phyloP scores from a whole-genome alignment of 2,329 filamentous ascomycete genomes.

The Westerdykella aurantiaca region DNA sequence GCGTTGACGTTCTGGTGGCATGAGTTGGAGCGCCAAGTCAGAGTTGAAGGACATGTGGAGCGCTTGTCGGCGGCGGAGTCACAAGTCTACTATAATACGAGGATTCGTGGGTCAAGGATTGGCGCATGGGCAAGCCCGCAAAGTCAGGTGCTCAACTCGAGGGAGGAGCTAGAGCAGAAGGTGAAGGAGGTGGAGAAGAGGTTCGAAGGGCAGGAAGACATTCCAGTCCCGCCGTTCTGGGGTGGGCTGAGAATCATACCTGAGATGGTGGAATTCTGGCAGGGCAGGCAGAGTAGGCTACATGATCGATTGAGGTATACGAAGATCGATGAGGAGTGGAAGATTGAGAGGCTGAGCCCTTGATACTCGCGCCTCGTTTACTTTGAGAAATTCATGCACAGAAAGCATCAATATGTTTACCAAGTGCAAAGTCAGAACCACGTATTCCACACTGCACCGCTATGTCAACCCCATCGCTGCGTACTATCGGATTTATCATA shows the following conservation, averaged over 20 bases:
- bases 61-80: conserved; percentile 66
- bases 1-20: conserved; percentile 90
- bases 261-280: conserved; percentile 90
- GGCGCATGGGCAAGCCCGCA: conserved; percentile 93
- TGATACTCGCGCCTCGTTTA: conserved; percentile 31
- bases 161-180: conserved; percentile 67
- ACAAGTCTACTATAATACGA: conserved; percentile 57
- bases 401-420: too few species aligned
- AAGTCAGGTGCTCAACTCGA: conserved; percentile 66
- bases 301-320: conserved; percentile 92
- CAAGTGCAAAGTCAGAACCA: too few species aligned
- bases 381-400: too few species aligned
- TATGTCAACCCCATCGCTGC: too few species aligned
- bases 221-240: conserved; percentile 92
- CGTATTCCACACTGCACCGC: too few species aligned
- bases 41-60: conserved; percentile 74
- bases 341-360: conserved; percentile 67
- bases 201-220: conserved; percentile 70
- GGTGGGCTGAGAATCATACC: conserved; percentile 83
- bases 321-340: conserved; percentile 56
- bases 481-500: too few species aligned
- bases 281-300: conserved; percentile 80
- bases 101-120: conserved; percentile 73
- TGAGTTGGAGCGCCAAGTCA: conserved; percentile 77
- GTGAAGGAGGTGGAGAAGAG: conserved; percentile 69